Base-by-base conservation (phyloP, 176 grass and related monocot species). In the Olyra latifolia region DNA sequence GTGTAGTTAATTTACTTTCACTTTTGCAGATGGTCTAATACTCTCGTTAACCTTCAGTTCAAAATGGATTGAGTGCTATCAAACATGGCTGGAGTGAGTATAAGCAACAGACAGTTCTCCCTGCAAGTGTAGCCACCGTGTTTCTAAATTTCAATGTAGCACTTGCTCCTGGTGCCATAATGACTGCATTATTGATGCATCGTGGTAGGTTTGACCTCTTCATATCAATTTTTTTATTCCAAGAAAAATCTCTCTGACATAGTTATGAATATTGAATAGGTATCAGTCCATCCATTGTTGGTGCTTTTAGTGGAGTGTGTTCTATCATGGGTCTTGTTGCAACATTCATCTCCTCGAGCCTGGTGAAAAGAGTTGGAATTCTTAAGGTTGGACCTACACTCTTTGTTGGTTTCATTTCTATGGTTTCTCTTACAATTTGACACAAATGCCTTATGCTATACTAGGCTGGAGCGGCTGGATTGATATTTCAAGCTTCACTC, bases 261-360 rank as follows among this genome's bases (percentile, higher is more conserved):
- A 47, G 32, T 29, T 62, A 17, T 27, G 1, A 53, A 44, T 69
- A 20, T 87, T 87, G 59, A 75, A 70, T 84, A 95, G 96, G 90
- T 68, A 99, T 91, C 73, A 95, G 81, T 77, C 96, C 96, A 11
- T 99, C 90, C 49, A 91, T 91, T 63, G 88, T 99, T 71, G 92
- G 96, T 81, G 86, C 87, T 79, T 99, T 99, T 73, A 91, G 88
- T 78, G 96, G 96, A 80, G 79, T 91, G 71, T 99, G 92, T 66
- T 91, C 96, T 83, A 76, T 94, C 80, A 99, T 99, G 96, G 96
- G 96, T 32, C 90, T 99, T 83, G 83, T 87, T 72, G 92, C 96
- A 20, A 99, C 96, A 57, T 99, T 95, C 72, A 89, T 93, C 72
- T 99, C 92, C 62, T 85, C 92, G 48, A 71, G 88, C 59, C 76